phyloP scores from a whole-genome alignment of 1,284 basidiomycete genomes.

The Leucocoprinus gongylophorus region DNA sequence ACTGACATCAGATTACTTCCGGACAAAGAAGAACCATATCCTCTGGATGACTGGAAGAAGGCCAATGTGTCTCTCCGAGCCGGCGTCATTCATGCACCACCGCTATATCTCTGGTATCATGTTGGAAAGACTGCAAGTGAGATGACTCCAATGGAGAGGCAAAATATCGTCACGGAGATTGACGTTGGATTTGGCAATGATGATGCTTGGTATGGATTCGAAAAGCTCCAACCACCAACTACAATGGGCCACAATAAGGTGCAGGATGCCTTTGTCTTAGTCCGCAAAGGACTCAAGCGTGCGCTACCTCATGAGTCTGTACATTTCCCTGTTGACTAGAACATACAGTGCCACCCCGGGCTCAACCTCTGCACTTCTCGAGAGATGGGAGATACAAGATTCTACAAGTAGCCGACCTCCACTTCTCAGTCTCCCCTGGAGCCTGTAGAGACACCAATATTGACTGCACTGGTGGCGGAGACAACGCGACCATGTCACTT shows the following conservation, averaged over 20 bases:
- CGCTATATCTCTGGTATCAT: slow-evolving; percentile 72
- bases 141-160: slow-evolving; percentile 51
- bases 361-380: slow-evolving; percentile 76
- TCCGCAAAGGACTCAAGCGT: slow-evolving; percentile 63
- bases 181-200: slow-evolving; percentile 80
- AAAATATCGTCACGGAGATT: slow-evolving; percentile 76
- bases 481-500: slow-evolving; percentile 68
- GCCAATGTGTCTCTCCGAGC: slow-evolving; percentile 49
- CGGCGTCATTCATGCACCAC: slow-evolving; percentile 44
- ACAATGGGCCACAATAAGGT: slow-evolving; percentile 34
- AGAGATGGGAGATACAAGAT: slow-evolving; percentile 79
- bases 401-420: slow-evolving; percentile 86
- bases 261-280: slow-evolving; percentile 53
- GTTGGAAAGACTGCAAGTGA: slow-evolving; percentile 52
- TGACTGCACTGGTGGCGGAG: slow-evolving; percentile 51
- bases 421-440: slow-evolving; percentile 74
- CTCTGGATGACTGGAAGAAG: slow-evolving; percentile 49
- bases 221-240: slow-evolving; percentile 56
- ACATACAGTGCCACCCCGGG: slow-evolving; percentile 52
- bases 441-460: slow-evolving; percentile 57
- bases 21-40: slow-evolving; percentile 40
- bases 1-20: slow-evolving; percentile 55
- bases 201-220: slow-evolving; percentile 78
- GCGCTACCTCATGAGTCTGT: slow-evolving; percentile 20
- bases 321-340: neutral